Evolutionary conservation across 148 eudicot species (phyloP), one percentile per base, ranked within the genome.

Genomic region (Rhododendron williamsianum): DNA sequence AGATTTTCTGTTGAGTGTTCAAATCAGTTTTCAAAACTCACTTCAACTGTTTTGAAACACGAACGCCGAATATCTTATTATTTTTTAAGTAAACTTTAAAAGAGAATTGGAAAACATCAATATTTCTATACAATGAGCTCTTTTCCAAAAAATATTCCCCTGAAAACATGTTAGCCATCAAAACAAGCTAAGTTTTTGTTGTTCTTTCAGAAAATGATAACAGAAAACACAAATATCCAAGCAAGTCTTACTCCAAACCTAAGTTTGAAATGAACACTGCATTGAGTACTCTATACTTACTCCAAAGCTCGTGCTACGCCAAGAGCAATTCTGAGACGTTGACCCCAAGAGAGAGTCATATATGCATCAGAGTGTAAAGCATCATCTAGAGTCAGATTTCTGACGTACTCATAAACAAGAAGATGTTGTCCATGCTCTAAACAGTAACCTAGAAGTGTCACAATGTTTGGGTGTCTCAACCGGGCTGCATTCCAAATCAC

Each of bases 391-490:
- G 94, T 89, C 81, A 93, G 80, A 87, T 89, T 90, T 88, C 93
- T 89, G 82, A 97, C 91, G 82, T 91, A 92, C 84, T 97, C 98
- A 63, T 94, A 95, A 23, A 95, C 92, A 56, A 97, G 91, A 81
- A 94, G 88, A 89, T 95, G 98, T 13, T 90, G 94, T 84, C 98
- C 96, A 54, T 89, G 91, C 89, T 94, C 98, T 83, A 95, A 88
- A 88, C 96, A 94, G 82, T 95, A 97, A 43, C 99, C 99, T 58
- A 88, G 82, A 77, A 95, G 95, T 82, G 90, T 84, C 76, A 93
- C 93, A 60, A 97, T 92, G 87, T 94, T 92, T 2, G 98, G 94
- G 86, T 97, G 99, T 93, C 93, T 92, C 89, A 97, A 84, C 27
- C 93, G 93, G 38, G 98, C 90, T 82, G 89, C 92, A 86, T 81